These are phyloP conservation scores for Diospyros lotus DNA, from an alignment of 148 eudicot genomes.

Conservation along the genomic window DNA sequence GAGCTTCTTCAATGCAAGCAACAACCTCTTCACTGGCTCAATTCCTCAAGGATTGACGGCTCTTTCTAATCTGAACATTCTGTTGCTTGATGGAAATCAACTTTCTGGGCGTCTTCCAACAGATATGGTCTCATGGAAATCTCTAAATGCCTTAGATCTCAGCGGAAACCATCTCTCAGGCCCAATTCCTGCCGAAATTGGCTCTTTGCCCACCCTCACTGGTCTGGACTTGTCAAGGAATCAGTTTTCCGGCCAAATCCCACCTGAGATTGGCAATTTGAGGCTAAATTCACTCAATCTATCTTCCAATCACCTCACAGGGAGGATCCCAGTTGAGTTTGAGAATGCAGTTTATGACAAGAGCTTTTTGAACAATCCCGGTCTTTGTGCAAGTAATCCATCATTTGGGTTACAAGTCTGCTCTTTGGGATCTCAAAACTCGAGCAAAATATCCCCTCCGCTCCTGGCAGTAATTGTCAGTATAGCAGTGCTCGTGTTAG, in stretches of 20 bases:
- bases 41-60: not conserved
- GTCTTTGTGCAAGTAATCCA: conserved; percentile 1
- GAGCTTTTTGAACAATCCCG: conserved; percentile 4
- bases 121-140: not conserved
- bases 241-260: conserved; percentile 1
- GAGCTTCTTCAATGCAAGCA: not conserved
- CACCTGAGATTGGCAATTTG: not conserved
- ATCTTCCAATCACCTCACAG: not conserved
- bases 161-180: conserved; percentile 6
- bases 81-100: not conserved
- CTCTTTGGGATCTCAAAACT: not conserved
- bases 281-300: not conserved
- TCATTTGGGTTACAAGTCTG: not conserved
- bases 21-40: not conserved
- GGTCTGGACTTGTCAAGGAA: not conserved
- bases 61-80: not conserved
- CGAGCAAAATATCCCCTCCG: not conserved
- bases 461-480: not conserved
- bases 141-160: not conserved
- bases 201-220: conserved; percentile 12
- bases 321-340: not conserved
- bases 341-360: not conserved
- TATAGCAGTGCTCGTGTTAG: not conserved
- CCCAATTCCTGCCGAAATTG: not conserved
- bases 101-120: conserved; percentile 1